A percentile compares a stretch with the other conserved stretches of the same genome.
Evolutionary conservation across 2,329 filamentous ascomycete species (phyloP).

Genomic region (Thermothelomyces thermophilus): DNA sequence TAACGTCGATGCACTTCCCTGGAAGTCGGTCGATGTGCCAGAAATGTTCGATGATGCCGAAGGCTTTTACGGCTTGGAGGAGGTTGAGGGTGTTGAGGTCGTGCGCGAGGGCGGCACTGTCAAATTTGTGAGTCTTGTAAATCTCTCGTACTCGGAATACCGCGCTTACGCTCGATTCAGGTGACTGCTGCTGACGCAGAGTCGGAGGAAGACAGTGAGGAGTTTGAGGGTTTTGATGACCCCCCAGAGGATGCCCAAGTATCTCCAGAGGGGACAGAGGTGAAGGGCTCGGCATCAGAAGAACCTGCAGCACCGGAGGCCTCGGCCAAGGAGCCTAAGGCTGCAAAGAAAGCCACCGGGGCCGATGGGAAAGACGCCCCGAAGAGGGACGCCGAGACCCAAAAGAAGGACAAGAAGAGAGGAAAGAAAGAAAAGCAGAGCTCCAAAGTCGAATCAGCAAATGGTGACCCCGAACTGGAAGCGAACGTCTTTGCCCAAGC

Average conservation of each 20-base stretch:
- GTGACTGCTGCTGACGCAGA: slow-evolving; percentile 25
- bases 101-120: slow-evolving; percentile 56
- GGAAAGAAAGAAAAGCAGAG: slow-evolving; percentile 29
- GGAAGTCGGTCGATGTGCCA: slow-evolving; percentile 58
- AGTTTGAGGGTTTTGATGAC: slow-evolving; percentile 31
- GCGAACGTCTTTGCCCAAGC: slow-evolving; percentile 51
- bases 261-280: slow-evolving; percentile 2
- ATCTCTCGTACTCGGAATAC: no score
- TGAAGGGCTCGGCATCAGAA: slow-evolving; percentile 1
- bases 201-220: slow-evolving; percentile 26
- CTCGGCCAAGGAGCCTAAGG: slow-evolving; percentile 23
- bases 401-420: slow-evolving; percentile 24
- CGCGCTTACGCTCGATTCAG: slow-evolving; percentile 21
- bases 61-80: slow-evolving; percentile 86
- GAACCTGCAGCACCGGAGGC: not conserved
- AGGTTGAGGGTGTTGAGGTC: slow-evolving; percentile 87
- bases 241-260: slow-evolving; percentile 11
- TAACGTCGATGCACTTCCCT: slow-evolving; percentile 44
- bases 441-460: slow-evolving; percentile 27
- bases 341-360: slow-evolving; percentile 21
- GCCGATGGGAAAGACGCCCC: slow-evolving; percentile 16
- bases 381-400: slow-evolving; percentile 26
- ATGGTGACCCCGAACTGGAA: slow-evolving; percentile 36
- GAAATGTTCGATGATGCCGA: slow-evolving; percentile 83
- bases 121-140: slow-evolving; percentile 43